Evolutionary conservation across 352 stramenopile species (phyloP), one percentile per base, ranked within the genome.

Genomic region (Phytophthora pistaciae): DNA sequence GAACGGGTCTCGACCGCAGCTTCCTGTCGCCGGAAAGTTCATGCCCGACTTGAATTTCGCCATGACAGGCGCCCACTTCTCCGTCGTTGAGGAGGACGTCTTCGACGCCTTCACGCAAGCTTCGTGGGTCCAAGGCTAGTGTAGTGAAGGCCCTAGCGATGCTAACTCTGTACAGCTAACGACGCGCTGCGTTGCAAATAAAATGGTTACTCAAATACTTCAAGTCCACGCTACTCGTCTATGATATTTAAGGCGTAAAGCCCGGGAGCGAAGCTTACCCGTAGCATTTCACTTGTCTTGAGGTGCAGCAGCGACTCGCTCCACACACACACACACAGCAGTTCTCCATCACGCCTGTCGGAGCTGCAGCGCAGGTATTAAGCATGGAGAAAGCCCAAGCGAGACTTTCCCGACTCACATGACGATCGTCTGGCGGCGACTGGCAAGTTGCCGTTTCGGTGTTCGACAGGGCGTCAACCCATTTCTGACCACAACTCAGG

Each of bases 371-470:
- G 29, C 29, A 33, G 29, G 0, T 6, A 29, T 29, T 10, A 33
- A 33, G 29, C 29, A 8, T 29, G 29, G 29, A 33, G 29, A 33
- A 52, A 52, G 16, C 14, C 44, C 44, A 7, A 50, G 16, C 16
- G 16, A 21, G 14, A 50, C 7, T 23, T 52, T 52, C 18, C 42
- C 44, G 44, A 10, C 7, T 13, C n/a, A 31, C 48, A 33, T 33
- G n/a, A 54, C 16, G 11, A 23, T 14, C 20, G 46, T 58, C 29
- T 10, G 29, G 29, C 29, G 44, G 29, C 33, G 60, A 40, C 48
- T 66, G 49, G 60, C 50, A 60, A 60, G 36, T 60, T 67, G 49
- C 33, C 20, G 23, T 50, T 68, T 68, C 55, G 62, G 21, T 68
- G 50, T 56, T 68, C 62, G 62, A 54, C 44, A 58, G 4, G 7